Evolutionary conservation across 2,329 filamentous ascomycete genomes (phyloP).

Genomic region (Zarea fungicola): DNA sequence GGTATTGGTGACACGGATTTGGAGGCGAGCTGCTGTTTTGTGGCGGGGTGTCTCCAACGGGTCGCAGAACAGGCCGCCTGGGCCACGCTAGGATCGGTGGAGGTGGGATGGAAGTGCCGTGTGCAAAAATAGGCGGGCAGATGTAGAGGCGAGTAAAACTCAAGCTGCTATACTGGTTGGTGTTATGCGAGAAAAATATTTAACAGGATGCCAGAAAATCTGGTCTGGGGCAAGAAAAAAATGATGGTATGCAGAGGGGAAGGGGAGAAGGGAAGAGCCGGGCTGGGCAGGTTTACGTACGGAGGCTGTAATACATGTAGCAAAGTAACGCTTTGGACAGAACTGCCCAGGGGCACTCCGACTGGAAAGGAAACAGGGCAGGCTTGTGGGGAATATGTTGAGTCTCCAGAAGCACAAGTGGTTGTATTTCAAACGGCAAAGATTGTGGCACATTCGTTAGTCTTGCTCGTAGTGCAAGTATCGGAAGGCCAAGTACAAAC

Average conservation of each 20-base stretch:
- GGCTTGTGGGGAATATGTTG: not conserved
- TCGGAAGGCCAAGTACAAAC: not conserved
- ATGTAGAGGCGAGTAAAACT: not conserved
- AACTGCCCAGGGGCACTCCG: not conserved
- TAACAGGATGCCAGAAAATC: not conserved
- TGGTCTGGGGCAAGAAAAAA: not conserved
- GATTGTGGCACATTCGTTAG: not conserved
- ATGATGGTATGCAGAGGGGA: constrained; percentile 5
- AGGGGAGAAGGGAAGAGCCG: not conserved
- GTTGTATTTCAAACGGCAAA: not conserved
- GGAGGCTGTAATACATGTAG: not conserved
- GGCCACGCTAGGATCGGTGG: constrained; percentile 7
- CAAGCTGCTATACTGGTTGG: not conserved
- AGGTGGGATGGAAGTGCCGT: not conserved
- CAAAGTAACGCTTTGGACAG: not conserved
- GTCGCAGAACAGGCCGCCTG: constrained; percentile 12
- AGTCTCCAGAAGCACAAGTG: not conserved
- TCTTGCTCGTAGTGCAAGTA: not conserved
- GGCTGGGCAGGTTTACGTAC: constrained; percentile 10
- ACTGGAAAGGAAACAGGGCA: constrained; percentile 3
- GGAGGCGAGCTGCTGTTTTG: constrained; percentile 4
- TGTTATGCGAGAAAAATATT: not conserved
- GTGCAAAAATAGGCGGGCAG: not conserved
- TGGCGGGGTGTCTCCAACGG: constrained; percentile 10
- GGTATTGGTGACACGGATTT: not conserved